Evolutionary conservation across 768 basidiomycete species (phyloP), one percentile per base, ranked within the genome.

Genomic region (Boletus speciosus): DNA sequence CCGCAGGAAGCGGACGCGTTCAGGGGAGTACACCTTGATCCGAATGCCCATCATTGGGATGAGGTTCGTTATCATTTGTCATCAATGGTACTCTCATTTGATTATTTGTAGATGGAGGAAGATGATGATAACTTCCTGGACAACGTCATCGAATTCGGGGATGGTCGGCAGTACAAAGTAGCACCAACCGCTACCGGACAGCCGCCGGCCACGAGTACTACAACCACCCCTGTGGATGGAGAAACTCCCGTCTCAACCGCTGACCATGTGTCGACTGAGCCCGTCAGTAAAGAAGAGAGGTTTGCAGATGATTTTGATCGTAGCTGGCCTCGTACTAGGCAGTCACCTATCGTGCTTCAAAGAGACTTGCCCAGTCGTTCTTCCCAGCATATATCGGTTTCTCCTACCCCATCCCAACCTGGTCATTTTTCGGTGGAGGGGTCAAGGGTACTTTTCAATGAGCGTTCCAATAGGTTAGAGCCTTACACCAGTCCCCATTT

Each of bases 1-100:
- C 72, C 84, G 50, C 88, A 93, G 66, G 90, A 92, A 62, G 86
- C 94, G 7, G 96, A 97, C 69, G 88, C 94, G 1, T 99, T 99
- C 73, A 82, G 94, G 37, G 95, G 95, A 0, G 86, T 93, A 1
- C 94, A 98, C 70, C 74, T 98, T 44, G 87, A 97, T 71, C 91
- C 94, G 46, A 95, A 95, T 62, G 85, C 90, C 4, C 90, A 93
- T 66, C 94, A 98, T 67, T 99, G 97, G 97, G 97, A 98, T 62
- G 94, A 97, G 81, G 95, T 98, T 58, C 57, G 89, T 72, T 38
- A 35, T 44, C 56, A 61, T 56, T 49, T 51, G 9, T 51, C 52
- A 35, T 45, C 23, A 27, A 45, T 32, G 11, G 49, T 34, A 42
- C 15, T 40, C 37, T 52, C 38, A 2, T 39, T 53, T 58, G 45